Evolutionary conservation across 352 stramenopile genomes (phyloP), one percentile per base, ranked within the genome.

Genomic region (Phytopythium kandeliae): DNA sequence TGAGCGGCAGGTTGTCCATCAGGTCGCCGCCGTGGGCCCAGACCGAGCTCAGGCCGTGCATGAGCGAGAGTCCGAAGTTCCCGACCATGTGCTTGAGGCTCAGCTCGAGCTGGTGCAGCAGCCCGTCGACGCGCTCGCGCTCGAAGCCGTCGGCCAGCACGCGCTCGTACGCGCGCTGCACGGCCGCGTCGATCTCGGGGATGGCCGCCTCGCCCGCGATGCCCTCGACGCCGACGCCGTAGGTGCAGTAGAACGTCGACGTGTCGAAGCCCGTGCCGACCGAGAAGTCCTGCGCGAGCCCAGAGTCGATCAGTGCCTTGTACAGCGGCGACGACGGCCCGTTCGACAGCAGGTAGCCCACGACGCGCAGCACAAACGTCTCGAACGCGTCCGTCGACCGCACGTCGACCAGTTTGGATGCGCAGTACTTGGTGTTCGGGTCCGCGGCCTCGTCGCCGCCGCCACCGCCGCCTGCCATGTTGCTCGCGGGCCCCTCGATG

Each of bases 61-160:
- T 79, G 17, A 92, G 55, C 19, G 81, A 79, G 52, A 93, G 60
- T 0, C 83, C 83, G 69, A 93, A 93, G 51, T 91, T 89, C 43
- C 78, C 76, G 0, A 82, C 76, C 25, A 93, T 80, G 55, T 93
- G 80, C 54, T 93, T 93, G n/a, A 85, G 62, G 55, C 74, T 87
- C 48, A 93, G 58, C 55, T 93, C 83, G 24, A 93, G 58, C 58
- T 93, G 83, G 47, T 93, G 83, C 34, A 93, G 57, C 58, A 93
- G 38, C 8, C 74, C 80, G 7, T 79, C 69, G 21, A 93, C 81
- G 25, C 78, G 71, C 54, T 89, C 76, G 16, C 71, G 63, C 19
- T 93, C 78, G 54, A 93, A 93, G 6, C 83, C 83, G 19, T 88
- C 63, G 34, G 64, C 54, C 11, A 89, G 54, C 24, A 93, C 83